phyloP scores from a whole-genome alignment of 1,284 basidiomycete genomes.

The Cryptococcus depauperatus region DNA sequence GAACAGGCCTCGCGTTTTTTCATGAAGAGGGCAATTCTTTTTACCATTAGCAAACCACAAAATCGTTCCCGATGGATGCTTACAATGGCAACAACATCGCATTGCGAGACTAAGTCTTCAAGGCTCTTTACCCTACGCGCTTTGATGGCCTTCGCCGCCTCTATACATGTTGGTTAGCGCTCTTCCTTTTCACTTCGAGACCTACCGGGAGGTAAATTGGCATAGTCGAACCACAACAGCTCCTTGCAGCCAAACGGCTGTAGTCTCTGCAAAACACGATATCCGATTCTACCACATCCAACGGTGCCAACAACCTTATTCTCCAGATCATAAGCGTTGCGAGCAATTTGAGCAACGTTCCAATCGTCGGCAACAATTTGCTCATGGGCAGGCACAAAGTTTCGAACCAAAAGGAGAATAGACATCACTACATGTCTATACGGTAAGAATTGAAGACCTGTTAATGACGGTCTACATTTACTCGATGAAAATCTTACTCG shows the following conservation, averaged over 20 bases:
- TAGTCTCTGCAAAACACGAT: constrained; percentile 81
- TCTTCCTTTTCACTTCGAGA: not conserved
- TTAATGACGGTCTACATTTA: not conserved
- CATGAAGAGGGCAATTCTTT: constrained; percentile 79
- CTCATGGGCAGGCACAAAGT: constrained; percentile 58
- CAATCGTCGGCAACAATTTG: constrained; percentile 79
- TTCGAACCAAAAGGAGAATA: constrained; percentile 73
- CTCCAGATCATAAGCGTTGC: constrained; percentile 80
- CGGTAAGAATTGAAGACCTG: not conserved
- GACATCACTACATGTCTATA: constrained; percentile 66
- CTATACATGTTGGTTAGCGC: constrained; percentile 28
- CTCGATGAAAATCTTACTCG: constrained; percentile 46
- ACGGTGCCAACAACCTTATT: constrained; percentile 85
- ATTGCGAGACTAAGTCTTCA: constrained; percentile 71
- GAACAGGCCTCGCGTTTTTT: constrained; percentile 70
- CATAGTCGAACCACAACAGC: constrained; percentile 88
- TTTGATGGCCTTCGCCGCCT: constrained; percentile 61
- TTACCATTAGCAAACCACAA: too few species aligned
- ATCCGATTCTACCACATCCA: constrained; percentile 77
- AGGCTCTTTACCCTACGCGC: constrained; percentile 72
- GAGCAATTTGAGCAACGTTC: constrained; percentile 72
- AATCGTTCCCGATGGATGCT: too few species aligned
- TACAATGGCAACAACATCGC: constrained; percentile 40
- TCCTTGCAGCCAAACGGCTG: constrained; percentile 84
- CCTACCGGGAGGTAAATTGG: constrained; percentile 61